A percentile compares a stretch with the other conserved stretches of the same genome.
Conservation (phyloP, 306 rosid species). For the Glycine latifolia region DNA sequence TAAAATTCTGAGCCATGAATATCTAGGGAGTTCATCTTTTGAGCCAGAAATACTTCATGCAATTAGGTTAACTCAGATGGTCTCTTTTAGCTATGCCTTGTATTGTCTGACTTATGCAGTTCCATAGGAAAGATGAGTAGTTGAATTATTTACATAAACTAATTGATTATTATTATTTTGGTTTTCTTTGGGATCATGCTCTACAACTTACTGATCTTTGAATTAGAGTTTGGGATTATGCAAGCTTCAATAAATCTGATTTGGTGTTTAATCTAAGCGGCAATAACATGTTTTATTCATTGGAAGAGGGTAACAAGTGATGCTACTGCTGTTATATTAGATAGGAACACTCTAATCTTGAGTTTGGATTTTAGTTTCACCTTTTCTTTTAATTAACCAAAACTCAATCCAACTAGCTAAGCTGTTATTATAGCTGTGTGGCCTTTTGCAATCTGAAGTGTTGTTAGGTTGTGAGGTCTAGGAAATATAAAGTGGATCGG, state of each 20-base stretch:
- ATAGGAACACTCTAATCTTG: neutral
- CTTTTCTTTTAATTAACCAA: neutral
- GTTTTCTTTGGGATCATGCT: neutral
- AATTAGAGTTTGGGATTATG: neutral
- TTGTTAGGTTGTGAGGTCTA: too few species aligned
- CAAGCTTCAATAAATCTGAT: too few species aligned
- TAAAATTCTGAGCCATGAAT: neutral
- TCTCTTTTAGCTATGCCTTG: neutral
- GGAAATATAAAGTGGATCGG: too few species aligned
- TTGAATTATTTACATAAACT: slow-evolving; percentile 19
- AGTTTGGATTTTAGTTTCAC: slow-evolving; percentile 4
- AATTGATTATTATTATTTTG: neutral
- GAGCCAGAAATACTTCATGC: neutral
- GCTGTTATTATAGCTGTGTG: too few species aligned
- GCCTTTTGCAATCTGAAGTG: too few species aligned
- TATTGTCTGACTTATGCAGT: neutral
- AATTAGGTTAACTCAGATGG: neutral
- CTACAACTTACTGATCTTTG: slow-evolving; percentile 10
- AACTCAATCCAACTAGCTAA: too few species aligned
- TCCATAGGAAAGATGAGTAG: neutral
- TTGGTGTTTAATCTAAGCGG: too few species aligned
- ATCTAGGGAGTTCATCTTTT: neutral
- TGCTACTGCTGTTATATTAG: neutral
- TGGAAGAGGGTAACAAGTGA: neutral
- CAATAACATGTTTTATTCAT: too few species aligned